phyloP scores from a whole-genome alignment of 345 rosid species.

The Excoecaria agallocha region DNA sequence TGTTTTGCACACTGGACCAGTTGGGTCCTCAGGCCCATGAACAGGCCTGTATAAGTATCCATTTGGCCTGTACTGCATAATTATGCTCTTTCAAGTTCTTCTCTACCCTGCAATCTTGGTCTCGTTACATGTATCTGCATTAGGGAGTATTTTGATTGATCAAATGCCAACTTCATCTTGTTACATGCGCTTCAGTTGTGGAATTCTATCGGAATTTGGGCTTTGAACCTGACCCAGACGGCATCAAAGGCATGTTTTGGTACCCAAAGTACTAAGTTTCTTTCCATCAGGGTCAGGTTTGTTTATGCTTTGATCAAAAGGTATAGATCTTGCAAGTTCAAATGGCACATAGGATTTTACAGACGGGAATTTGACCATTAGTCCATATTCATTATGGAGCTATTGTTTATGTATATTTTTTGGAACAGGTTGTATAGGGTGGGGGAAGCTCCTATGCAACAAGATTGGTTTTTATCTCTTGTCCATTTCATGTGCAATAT shows the following conservation, averaged over 20 bases:
- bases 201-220: constrained; percentile 92
- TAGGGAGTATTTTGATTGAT: not conserved
- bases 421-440: constrained; percentile 1
- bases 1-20: not conserved
- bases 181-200: constrained; percentile 53
- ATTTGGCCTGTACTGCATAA: not conserved
- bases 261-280: constrained; percentile 55
- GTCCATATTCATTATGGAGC: not conserved
- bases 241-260: constrained; percentile 99
- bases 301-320: not conserved
- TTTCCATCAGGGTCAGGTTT: not conserved
- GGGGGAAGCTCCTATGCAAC: not conserved
- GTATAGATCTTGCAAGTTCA: constrained; percentile 17
- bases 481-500: not conserved
- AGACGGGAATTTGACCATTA: not conserved
- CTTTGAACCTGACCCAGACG: constrained; percentile 94
- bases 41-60: not conserved
- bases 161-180: not conserved
- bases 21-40: not conserved
- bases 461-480: no score
- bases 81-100: not conserved
- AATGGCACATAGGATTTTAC: constrained; percentile 2
- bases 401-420: not conserved
- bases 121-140: not conserved
- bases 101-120: not conserved